A percentile compares a stretch with the other conserved stretches of the same genome.
Conservation (phyloP, 75 land plant species). For the Cunninghamia lanceolata region DNA sequence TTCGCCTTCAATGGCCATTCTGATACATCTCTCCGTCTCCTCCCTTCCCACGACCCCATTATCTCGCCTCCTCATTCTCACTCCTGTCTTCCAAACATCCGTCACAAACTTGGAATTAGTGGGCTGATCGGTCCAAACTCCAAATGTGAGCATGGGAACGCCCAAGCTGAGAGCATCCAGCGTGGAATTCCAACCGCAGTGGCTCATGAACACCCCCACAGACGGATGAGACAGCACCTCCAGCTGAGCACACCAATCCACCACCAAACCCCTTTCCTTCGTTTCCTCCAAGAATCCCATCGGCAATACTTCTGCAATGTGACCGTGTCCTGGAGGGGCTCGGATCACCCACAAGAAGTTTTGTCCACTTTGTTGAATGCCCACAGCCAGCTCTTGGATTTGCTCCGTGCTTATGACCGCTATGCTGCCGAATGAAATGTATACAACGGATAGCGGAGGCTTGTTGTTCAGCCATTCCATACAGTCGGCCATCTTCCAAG, state of each 20-base stretch:
- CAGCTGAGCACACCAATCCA: constrained; percentile 15
- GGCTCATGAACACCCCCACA: constrained; percentile 27
- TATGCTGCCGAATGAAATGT: constrained; percentile 19
- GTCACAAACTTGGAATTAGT: constrained; percentile 15
- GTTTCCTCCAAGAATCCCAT: constrained; percentile 1
- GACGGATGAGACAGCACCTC: constrained; percentile 33
- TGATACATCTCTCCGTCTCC: constrained; percentile 30
- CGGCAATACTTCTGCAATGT: not conserved
- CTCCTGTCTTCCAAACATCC: constrained; percentile 23
- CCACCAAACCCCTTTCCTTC: not conserved
- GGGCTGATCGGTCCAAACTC: constrained; percentile 28
- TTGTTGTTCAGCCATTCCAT: constrained; percentile 12
- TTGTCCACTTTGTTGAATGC: not conserved
- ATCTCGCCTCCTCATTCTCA: constrained; percentile 7
- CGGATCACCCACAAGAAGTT: constrained; percentile 13
- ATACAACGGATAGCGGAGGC: not conserved
- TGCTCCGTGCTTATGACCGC: not conserved
- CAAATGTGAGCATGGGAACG: constrained; percentile 32
- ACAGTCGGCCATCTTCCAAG: constrained; percentile 14
- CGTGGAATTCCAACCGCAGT: constrained; percentile 39
- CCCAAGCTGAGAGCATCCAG: constrained; percentile 24
- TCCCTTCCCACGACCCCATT: constrained; percentile 16
- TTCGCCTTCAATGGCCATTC: constrained; percentile 27
- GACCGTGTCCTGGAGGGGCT: not conserved
- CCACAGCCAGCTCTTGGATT: constrained; percentile 10